phyloP scores from a whole-genome alignment of 768 basidiomycete genomes.

The Rhodotorula diobovata region DNA sequence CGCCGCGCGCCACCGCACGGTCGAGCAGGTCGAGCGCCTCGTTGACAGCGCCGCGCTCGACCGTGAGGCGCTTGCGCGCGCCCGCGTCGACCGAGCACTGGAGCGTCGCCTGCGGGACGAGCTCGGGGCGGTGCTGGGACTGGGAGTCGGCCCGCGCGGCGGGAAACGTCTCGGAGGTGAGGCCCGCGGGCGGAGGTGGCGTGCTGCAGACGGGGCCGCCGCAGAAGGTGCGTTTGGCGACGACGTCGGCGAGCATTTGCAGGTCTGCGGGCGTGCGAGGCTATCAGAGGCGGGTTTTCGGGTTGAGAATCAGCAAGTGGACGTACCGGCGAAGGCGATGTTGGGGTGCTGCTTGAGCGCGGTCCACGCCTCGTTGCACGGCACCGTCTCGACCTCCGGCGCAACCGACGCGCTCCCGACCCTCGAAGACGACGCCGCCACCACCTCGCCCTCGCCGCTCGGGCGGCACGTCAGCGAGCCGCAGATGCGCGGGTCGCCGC shows the following conservation, averaged over 20 bases:
- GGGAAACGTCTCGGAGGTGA: conserved; percentile 3
- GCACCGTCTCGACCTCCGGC: conserved; percentile 56
- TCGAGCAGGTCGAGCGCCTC: conserved; percentile 43
- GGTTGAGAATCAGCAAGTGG: too few relatives aligned
- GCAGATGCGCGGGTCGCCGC: conserved; percentile 35
- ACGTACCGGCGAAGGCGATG: conserved; percentile 61
- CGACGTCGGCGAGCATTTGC: conserved; percentile 77
- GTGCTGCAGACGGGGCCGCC: conserved; percentile 54
- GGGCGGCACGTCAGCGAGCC: conserved; percentile 31
- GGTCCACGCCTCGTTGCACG: conserved; percentile 77
- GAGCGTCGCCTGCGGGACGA: conserved; percentile 18
- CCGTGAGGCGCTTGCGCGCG: conserved; percentile 32
- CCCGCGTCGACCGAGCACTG: conserved; percentile 34
- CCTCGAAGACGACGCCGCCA: neutral
- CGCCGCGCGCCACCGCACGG: conserved; percentile 15
- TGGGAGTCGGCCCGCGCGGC: neutral
- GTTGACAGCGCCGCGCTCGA: conserved; percentile 42
- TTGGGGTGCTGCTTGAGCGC: conserved; percentile 81
- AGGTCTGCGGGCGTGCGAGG: conserved; percentile 55
- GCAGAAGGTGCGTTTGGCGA: conserved; percentile 74
- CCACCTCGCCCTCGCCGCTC: conserved; percentile 34
- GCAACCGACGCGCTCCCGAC: neutral
- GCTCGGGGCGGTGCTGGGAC: neutral
- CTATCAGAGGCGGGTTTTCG: too few relatives aligned
- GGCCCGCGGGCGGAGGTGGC: neutral